Evolutionary conservation across 352 stramenopile species (phyloP).

Genomic region (Pythium chondricola): DNA sequence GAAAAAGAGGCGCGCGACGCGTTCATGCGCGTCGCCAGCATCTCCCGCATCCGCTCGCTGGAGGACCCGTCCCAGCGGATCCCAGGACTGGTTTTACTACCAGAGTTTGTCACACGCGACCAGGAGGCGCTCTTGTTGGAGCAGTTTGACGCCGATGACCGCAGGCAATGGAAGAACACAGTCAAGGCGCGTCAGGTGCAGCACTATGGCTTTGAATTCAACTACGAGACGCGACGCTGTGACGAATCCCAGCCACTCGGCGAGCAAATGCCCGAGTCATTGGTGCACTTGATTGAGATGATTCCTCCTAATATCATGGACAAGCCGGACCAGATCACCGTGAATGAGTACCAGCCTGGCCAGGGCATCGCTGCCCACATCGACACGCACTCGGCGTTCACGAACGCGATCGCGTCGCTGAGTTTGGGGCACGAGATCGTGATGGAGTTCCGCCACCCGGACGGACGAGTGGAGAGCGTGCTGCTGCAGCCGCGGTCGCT

Average conservation of each 20-base stretch:
- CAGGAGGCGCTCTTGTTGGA: conserved; percentile 48
- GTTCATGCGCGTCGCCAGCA: conserved; percentile 47
- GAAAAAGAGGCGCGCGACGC: conserved; percentile 58
- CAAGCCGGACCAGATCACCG: conserved; percentile 71
- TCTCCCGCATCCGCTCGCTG: conserved; percentile 37
- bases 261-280: conserved; percentile 34
- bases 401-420: conserved; percentile 70
- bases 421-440: conserved; percentile 76
- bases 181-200: conserved; percentile 82
- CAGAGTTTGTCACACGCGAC: conserved; percentile 57
- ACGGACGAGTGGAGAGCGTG: conserved; percentile 50
- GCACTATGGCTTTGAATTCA: conserved; percentile 86
- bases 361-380: conserved; percentile 86
- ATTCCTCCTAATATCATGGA: conserved; percentile 58
- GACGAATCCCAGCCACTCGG: conserved; percentile 40
- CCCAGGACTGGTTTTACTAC: conserved; percentile 52
- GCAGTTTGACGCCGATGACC: conserved; percentile 53
- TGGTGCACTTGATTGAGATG: conserved; percentile 39
- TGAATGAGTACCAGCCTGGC: conserved; percentile 87
- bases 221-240: conserved; percentile 75
- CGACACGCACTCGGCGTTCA: conserved; percentile 87
- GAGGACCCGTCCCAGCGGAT: conserved; percentile 39
- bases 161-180: conserved; percentile 53
- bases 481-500: conserved; percentile 68
- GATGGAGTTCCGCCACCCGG: conserved; percentile 78